Conservation (phyloP, 805 yeast genomes). For the Blastobotrys chiropterorum region DNA sequence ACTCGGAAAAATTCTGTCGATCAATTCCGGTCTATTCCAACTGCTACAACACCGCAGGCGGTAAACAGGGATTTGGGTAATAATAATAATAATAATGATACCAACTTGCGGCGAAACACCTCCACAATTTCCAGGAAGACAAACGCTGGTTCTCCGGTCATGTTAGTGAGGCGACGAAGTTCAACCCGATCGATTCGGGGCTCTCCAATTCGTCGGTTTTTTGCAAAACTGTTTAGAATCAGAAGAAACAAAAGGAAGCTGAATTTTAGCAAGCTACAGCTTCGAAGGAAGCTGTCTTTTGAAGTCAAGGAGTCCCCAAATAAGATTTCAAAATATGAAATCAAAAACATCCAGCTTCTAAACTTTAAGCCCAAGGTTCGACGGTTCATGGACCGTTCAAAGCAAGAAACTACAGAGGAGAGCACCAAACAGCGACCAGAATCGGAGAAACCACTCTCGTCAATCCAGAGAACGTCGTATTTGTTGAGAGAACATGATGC, state of each 20-base stretch:
- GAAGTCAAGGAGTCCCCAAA: constrained; percentile 14
- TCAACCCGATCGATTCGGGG: constrained; percentile 6
- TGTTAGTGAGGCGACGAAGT: constrained; percentile 15
- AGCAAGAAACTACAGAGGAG: background rate
- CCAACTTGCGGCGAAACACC: background rate
- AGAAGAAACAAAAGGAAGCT: constrained; percentile 6
- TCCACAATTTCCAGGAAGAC: background rate
- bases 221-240: constrained; percentile 10
- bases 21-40: background rate
- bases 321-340: constrained; percentile 6
- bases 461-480: background rate
- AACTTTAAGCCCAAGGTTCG: constrained; percentile 10
- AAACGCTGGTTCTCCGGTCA: constrained; percentile 9
- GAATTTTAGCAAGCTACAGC: constrained; percentile 9
- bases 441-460: background rate
- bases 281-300: constrained; percentile 14
- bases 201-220: constrained; percentile 13
- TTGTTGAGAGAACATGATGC: background rate
- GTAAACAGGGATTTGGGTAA: no score
- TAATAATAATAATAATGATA: background rate
- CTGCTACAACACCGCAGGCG: no score
- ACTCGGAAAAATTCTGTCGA: background rate
- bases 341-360: constrained; percentile 13
- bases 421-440: background rate
- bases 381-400: background rate